A percentile compares a stretch with the other conserved stretches of the same genome.
These are phyloP conservation scores for Solanum sejunctum DNA, from an alignment of 257 asterid genomes.

Conservation along the genomic window DNA sequence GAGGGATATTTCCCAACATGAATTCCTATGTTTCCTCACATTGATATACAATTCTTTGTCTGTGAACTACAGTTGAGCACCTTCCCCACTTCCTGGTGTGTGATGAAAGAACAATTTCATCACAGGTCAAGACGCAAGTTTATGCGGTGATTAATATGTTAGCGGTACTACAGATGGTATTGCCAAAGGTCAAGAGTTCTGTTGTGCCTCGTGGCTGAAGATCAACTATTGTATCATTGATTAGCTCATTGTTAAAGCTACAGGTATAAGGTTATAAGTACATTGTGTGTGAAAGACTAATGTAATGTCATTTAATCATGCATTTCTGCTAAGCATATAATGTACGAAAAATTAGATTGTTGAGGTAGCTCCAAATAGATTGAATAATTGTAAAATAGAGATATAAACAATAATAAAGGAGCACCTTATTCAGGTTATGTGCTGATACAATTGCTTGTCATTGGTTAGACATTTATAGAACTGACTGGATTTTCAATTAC, in stretches of 20 bases:
- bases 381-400: background rate
- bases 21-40: background rate
- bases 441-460: background rate
- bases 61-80: conserved; percentile 53
- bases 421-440: background rate
- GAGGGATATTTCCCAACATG: too few relatives aligned
- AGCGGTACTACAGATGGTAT: background rate
- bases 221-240: background rate
- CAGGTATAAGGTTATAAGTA: background rate
- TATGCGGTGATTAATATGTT: conserved; percentile 29
- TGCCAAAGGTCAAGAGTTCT: background rate
- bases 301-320: background rate
- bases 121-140: conserved; percentile 43
- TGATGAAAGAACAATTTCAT: conserved; percentile 57
- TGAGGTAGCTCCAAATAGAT: background rate
- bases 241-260: background rate
- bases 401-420: background rate
- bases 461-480: background rate
- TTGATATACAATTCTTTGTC: background rate
- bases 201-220: background rate
- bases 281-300: background rate
- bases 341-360: background rate
- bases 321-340: background rate
- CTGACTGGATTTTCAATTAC: background rate
- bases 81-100: conserved; percentile 66